Base-by-base conservation (phyloP, 805 yeast genomes). In the Debaryomyces hansenii region DNA sequence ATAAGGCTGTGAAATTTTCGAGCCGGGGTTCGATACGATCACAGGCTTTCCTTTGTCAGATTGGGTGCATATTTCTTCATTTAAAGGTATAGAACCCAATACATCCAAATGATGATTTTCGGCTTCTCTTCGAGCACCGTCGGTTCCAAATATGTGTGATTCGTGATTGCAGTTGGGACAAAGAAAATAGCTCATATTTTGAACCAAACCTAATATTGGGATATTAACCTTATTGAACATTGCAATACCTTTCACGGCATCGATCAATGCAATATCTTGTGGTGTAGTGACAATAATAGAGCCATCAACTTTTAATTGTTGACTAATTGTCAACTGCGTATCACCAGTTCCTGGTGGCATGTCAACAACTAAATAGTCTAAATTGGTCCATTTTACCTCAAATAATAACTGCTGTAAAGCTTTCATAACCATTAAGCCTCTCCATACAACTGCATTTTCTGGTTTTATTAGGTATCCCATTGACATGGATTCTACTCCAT, bases 261-360 rank as follows among this genome's bases (percentile, higher is more conserved):
- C 96, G 5, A 84, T 74, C 20, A 88, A 63, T 0, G 96, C 96
- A 35, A 89, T 79, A 52, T 89, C 96, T 61, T 89, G 96, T 0
- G 95, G 92, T 0, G 96, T 89, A 0, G 90, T 82, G 1, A 89
- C 96, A 33, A 89, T 80, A 1, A 89, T 77, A 0, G 95, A 89
- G 0, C 96, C 96, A 55, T 83, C 86, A 0, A 89, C 79, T 39
- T 77, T 75, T n/a, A 86, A 62, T 55, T 83, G 85, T 63, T 89
- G 96, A 21, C 90, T 83, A n/a, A 89, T 72, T 0, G 95, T 85
- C 45, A 89, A 71, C 57, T 89, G 96, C 0, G 87, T 84, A 60
- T 89, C 96, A 15, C 96, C 96, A 0, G 96, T 89, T 2, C 96
- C 96, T 0, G 96, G 96, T 0, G 96, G 96, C 87, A 89, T 78